These are phyloP conservation scores for Ceratocystis cubensis DNA, from an alignment of 2,329 filamentous ascomycete species.

Conservation along the genomic window DNA sequence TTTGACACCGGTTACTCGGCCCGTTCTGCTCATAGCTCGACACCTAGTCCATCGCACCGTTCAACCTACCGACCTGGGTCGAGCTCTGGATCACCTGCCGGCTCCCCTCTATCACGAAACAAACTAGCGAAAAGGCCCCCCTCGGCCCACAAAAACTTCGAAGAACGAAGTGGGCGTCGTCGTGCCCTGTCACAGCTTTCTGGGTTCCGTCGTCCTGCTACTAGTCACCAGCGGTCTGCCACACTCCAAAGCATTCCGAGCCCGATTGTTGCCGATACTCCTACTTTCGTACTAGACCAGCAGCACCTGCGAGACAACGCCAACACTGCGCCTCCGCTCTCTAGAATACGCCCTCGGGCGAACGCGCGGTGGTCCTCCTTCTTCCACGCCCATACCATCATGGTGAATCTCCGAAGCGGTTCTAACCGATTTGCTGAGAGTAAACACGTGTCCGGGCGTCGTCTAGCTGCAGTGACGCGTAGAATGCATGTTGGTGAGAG, in stretches of 20 bases:
- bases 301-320: slow-evolving; percentile 3
- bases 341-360: slow-evolving; percentile 3
- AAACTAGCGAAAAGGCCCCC: slow-evolving; percentile 65
- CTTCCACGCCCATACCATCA: slow-evolving; percentile 37
- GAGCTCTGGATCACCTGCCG: slow-evolving; percentile 24
- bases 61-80: slow-evolving; percentile 19
- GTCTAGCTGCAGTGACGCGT: slow-evolving; percentile 15
- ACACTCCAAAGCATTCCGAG: slow-evolving; percentile 40
- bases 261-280: slow-evolving; percentile 3
- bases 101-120: slow-evolving; percentile 47
- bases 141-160: slow-evolving; percentile 38
- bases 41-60: background rate
- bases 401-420: slow-evolving; percentile 29
- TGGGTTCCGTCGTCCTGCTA: slow-evolving; percentile 59
- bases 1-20: slow-evolving; percentile 33
- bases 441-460: slow-evolving; percentile 12
- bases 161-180: slow-evolving; percentile 32
- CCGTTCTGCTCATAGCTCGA: background rate
- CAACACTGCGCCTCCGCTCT: background rate
- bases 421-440: slow-evolving; percentile 25
- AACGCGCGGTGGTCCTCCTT: slow-evolving; percentile 40
- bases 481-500: slow-evolving; percentile 17
- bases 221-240: slow-evolving; percentile 64
- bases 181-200: slow-evolving; percentile 49
- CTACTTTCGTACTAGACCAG: slow-evolving; percentile 10